A percentile compares a stretch with the other conserved stretches of the same genome.
Evolutionary conservation across 164 flowering plant genomes (phyloP).

Genomic region (Saururus chinensis): DNA sequence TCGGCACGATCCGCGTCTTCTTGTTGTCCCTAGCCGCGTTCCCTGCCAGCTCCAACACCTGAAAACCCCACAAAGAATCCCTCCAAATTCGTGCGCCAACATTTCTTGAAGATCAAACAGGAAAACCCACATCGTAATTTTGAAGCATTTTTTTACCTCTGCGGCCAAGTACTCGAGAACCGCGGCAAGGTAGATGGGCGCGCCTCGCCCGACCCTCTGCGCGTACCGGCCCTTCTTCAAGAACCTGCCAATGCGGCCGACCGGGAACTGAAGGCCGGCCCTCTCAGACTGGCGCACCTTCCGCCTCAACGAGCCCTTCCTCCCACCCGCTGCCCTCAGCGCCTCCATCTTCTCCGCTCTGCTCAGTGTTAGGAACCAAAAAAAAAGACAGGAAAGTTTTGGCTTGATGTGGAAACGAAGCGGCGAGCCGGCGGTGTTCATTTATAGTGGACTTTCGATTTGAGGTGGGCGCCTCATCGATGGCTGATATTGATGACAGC

Average conservation of each 20-base stretch:
- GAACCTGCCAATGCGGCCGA: slow-evolving; percentile 39
- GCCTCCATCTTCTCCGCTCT: slow-evolving; percentile 9
- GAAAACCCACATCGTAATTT: not conserved
- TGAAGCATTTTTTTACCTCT: slow-evolving; percentile 32
- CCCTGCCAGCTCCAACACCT: slow-evolving; percentile 33
- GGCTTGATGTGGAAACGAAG: no score
- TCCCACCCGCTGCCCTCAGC: slow-evolving; percentile 30
- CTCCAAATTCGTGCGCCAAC: no score
- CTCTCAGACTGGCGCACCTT: slow-evolving; percentile 33
- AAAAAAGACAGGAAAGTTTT: no score
- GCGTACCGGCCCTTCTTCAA: slow-evolving; percentile 47
- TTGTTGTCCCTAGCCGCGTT: slow-evolving; percentile 36
- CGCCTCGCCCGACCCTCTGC: slow-evolving; percentile 36
- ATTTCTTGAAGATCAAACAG: no score
- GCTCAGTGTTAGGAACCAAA: not conserved
- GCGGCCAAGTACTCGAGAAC: slow-evolving; percentile 59
- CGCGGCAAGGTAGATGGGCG: slow-evolving; percentile 50
- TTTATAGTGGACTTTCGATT: no score
- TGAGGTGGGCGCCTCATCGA: no score
- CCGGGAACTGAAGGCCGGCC: slow-evolving; percentile 61
- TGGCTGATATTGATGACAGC: no score
- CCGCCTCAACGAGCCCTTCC: slow-evolving; percentile 29
- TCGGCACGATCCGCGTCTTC: slow-evolving; percentile 25
- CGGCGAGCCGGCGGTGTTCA: no score
- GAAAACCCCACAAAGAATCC: not conserved